These are phyloP conservation scores for Novymonas esmeraldas DNA, from an alignment of 208 protist genomes.

Conservation along the genomic window DNA sequence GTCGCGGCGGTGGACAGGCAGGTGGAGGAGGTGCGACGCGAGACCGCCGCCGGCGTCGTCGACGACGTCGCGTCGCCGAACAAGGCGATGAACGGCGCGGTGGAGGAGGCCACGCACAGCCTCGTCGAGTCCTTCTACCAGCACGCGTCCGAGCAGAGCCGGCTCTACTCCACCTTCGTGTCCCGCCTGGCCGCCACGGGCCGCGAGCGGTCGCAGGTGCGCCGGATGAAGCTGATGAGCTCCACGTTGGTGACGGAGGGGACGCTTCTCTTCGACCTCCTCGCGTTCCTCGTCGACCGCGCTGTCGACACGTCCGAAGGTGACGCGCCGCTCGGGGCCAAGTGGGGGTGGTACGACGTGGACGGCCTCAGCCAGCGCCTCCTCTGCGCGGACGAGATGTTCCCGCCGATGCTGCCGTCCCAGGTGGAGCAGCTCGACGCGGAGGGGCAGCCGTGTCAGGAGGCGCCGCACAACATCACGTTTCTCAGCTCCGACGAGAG, in stretches of 20 bases:
- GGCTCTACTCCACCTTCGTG: constrained; percentile 67
- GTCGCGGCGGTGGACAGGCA: constrained; percentile 35
- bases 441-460: constrained; percentile 26
- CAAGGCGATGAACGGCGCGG: constrained; percentile 24
- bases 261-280: constrained; percentile 77
- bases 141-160: constrained; percentile 57
- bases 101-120: constrained; percentile 59
- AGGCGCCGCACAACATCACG: constrained; percentile 61
- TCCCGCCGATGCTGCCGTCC: constrained; percentile 65
- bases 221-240: constrained; percentile 75
- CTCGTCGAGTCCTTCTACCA: constrained; percentile 68
- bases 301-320: constrained; percentile 79
- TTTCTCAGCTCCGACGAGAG: constrained; percentile 90
- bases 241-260: constrained; percentile 73
- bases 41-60: not conserved
- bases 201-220: constrained; percentile 64
- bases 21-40: constrained; percentile 18
- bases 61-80: constrained; percentile 13
- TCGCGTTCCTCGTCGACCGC: constrained; percentile 82
- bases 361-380: constrained; percentile 74
- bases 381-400: constrained; percentile 59
- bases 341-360: constrained; percentile 80
- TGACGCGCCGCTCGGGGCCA: constrained; percentile 21
- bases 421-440: constrained; percentile 25
- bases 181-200: constrained; percentile 60